Evolutionary conservation across 1,284 basidiomycete species (phyloP).

Genomic region (Taiwanofungus camphoratus): DNA sequence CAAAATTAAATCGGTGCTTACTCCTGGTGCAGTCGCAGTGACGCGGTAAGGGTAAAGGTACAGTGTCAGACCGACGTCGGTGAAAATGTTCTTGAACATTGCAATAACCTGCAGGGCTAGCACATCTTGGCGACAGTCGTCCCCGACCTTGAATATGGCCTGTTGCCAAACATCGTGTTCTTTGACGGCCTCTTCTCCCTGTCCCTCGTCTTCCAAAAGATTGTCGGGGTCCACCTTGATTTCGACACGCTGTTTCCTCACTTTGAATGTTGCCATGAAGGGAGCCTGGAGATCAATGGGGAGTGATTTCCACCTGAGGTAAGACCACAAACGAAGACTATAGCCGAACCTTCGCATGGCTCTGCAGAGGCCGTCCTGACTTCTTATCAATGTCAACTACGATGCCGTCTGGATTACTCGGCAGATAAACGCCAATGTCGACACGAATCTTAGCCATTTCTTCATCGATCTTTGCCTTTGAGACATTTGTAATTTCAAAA

Average conservation of each 20-base stretch:
- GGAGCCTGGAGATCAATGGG: constrained; percentile 61
- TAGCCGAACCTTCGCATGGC: constrained; percentile 84
- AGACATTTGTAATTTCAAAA: constrained; percentile 6
- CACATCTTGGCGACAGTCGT: constrained; percentile 98
- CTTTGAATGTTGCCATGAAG: constrained; percentile 99
- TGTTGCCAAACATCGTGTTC: constrained; percentile 94
- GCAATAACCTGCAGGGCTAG: constrained; percentile 96
- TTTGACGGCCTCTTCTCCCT: constrained; percentile 49
- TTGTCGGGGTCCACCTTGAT: constrained; percentile 62
- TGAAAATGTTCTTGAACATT: constrained; percentile 99
- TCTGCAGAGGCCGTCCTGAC: constrained; percentile 93
- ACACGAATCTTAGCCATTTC: constrained; percentile 97
- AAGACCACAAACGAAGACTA: background rate
- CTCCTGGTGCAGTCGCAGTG: constrained; percentile 94
- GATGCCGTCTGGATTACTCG: constrained; percentile 94
- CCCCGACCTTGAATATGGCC: constrained; percentile 99
- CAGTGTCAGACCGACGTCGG: constrained; percentile 79
- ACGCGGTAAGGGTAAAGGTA: constrained; percentile 97
- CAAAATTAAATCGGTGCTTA: constrained; percentile 39
- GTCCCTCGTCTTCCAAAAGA: constrained; percentile 58
- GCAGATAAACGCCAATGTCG: constrained; percentile 92
- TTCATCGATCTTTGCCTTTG: constrained; percentile 95
- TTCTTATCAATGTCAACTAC: constrained; percentile 97
- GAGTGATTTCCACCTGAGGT: too few species aligned
- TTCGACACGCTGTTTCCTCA: constrained; percentile 73